Evolutionary conservation across 306 rosid species (phyloP).

Genomic region (Cicer yamashitae): DNA sequence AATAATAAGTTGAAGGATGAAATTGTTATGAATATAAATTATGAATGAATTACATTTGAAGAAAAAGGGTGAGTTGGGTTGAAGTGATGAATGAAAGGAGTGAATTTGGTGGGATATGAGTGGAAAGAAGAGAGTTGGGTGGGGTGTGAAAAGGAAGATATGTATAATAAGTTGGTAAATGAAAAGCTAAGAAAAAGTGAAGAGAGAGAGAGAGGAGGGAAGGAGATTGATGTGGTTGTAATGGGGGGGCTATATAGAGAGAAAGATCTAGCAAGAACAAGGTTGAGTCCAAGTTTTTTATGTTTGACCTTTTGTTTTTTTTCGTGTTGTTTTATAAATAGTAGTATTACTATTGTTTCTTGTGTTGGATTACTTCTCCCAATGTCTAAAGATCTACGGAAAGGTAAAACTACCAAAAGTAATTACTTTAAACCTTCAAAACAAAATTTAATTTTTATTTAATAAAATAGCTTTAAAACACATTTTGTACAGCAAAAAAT

Average conservation of each 20-base stretch:
- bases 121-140: slow-evolving; percentile 21
- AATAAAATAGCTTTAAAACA: no score
- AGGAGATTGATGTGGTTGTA: slow-evolving; percentile 37
- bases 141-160: slow-evolving; percentile 43
- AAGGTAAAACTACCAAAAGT: no score
- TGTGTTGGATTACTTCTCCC: not conserved
- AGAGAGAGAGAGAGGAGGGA: slow-evolving; percentile 35
- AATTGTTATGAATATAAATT: slow-evolving; percentile 11
- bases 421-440: no score
- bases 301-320: slow-evolving; percentile 59
- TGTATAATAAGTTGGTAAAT: slow-evolving; percentile 34
- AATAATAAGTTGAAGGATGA: not conserved
- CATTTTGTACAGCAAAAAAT: no score
- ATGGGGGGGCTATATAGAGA: slow-evolving; percentile 64
- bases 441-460: no score
- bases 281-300: slow-evolving; percentile 29
- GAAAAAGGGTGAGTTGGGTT: slow-evolving; percentile 17
- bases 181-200: slow-evolving; percentile 39
- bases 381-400: no score
- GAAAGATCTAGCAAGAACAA: slow-evolving; percentile 40
- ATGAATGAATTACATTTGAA: slow-evolving; percentile 42
- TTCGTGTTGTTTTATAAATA: slow-evolving; percentile 32
- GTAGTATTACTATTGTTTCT: slow-evolving; percentile 11
- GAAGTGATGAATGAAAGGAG: slow-evolving; percentile 37
- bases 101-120: slow-evolving; percentile 41